phyloP scores from a whole-genome alignment of 23 red algal species.

The Chondrus crispus region DNA sequence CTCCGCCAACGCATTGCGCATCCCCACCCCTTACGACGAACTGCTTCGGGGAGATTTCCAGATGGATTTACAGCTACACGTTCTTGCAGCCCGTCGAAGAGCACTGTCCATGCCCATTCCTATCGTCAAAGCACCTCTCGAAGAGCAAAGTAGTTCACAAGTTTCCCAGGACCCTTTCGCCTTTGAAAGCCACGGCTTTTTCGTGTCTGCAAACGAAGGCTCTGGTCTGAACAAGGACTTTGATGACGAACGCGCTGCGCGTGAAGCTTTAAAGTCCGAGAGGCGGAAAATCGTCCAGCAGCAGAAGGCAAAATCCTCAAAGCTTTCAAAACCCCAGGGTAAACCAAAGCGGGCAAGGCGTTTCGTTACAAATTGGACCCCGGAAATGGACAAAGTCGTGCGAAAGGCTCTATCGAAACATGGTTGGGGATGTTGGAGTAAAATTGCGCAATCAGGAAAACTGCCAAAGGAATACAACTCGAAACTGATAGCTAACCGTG shows the following conservation, averaged over 20 bases:
- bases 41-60: too few relatives aligned
- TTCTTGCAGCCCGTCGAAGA: not conserved
- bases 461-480: constrained; percentile 45
- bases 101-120: not conserved
- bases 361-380: constrained; percentile 62
- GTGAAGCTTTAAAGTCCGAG: too few relatives aligned
- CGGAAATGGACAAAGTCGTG: constrained; percentile 57
- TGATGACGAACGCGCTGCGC: too few relatives aligned
- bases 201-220: not conserved
- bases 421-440: constrained; percentile 61
- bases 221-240: too few relatives aligned
- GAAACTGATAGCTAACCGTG: constrained; percentile 61
- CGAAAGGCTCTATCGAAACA: constrained; percentile 38
- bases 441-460: constrained; percentile 49
- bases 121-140: not conserved
- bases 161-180: not conserved
- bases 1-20: too few relatives aligned
- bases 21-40: too few relatives aligned
- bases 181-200: constrained; percentile 4
- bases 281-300: too few relatives aligned
- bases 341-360: constrained; percentile 10
- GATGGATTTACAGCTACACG: not conserved
- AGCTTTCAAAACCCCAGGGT: too few relatives aligned
- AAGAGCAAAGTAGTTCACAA: too few relatives aligned
- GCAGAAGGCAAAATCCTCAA: too few relatives aligned